Evolutionary conservation across 1,284 basidiomycete genomes (phyloP), one percentile per base, ranked within the genome.

Genomic region (Peniophora sp.): DNA sequence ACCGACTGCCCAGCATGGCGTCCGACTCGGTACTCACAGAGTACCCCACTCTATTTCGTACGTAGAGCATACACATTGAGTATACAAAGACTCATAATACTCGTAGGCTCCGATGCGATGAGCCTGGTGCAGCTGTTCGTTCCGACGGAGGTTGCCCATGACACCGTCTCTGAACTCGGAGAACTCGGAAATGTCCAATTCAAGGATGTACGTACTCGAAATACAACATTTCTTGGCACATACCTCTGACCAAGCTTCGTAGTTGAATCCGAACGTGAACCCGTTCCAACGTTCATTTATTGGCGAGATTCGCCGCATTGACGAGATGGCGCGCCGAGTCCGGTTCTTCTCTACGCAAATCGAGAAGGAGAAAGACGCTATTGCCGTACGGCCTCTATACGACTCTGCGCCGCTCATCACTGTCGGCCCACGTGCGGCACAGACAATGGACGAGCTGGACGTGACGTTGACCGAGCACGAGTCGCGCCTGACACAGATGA

Each of bases 241-340:
- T 9, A n/a, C 6, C 17, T 1, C 17, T 39, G 3, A 24, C 27
- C 1, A 10, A n/a, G 20, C 24, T 11, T 48, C 39, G 22, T 64
- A 97, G 93, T 75, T 98, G 62, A 98, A 99, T 68, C 92, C 95
- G 15, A 83, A 84, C 54, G 84, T 98, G 57, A 97, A 96, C 65
- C 89, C 96, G 20, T 99, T 99, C 75, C 97, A 99, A 78, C 92
- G 97, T 57, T 94, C 96, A 5, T 99, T 96, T 66, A 93, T 97
- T 54, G 88, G 88, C 44, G 95, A 97, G 66, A 94, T 99, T 58
- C 85, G 96, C 42, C 84, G 92, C 54, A 81, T 97, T 51, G 94
- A 97, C 65, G 95, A 99, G 64, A 96, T 97, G 88, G 86, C 91
- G 23, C 88, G 97, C 56, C 87, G 94, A 32, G 83, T 97, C 47